Evolutionary conservation across 371 early-diverging fungal genomes (phyloP).

Genomic region (Mucor saturninus): DNA sequence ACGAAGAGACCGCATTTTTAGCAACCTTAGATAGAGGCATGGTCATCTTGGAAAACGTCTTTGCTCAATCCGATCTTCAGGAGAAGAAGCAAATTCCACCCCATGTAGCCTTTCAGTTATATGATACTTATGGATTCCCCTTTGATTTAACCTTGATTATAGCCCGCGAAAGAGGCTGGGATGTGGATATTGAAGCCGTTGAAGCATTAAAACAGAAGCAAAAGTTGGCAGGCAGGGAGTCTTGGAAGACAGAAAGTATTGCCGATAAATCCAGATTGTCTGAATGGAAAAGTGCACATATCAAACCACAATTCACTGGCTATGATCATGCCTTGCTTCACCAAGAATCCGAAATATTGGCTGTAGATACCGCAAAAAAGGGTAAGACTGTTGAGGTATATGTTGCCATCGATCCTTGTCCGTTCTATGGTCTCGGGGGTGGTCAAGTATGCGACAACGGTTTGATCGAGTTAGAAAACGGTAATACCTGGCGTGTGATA

Average conservation of each 20-base stretch:
- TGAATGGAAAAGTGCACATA: conserved; percentile 46
- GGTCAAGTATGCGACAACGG: conserved; percentile 77
- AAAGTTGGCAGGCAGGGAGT: conserved; percentile 56
- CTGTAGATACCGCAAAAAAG: conserved; percentile 45
- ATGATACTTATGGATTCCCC: conserved; percentile 82
- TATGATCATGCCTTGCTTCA: conserved; percentile 52
- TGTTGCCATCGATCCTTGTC: conserved; percentile 71
- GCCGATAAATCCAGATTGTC: conserved; percentile 39
- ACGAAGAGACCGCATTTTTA: conserved; percentile 73
- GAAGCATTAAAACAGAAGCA: conserved; percentile 59
- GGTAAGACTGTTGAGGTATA: conserved; percentile 38
- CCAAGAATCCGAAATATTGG: conserved; percentile 58
- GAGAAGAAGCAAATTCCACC: conserved; percentile 49
- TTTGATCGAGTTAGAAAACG: conserved; percentile 47
- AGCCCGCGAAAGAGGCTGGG: conserved; percentile 74
- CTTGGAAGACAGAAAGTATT: conserved; percentile 56
- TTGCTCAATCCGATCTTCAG: conserved; percentile 48
- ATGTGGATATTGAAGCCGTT: conserved; percentile 65
- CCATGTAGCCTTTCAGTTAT: conserved; percentile 68
- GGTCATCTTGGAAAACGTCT: conserved; percentile 60
- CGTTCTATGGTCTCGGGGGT: conserved; percentile 78
- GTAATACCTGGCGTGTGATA: conserved; percentile 51
- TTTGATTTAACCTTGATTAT: conserved; percentile 74
- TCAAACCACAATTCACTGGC: conserved; percentile 63
- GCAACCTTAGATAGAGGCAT: conserved; percentile 70